Evolutionary conservation across 176 grass and related monocot species (phyloP), one percentile per base, ranked within the genome.

Genomic region (Phyllostachys edulis): DNA sequence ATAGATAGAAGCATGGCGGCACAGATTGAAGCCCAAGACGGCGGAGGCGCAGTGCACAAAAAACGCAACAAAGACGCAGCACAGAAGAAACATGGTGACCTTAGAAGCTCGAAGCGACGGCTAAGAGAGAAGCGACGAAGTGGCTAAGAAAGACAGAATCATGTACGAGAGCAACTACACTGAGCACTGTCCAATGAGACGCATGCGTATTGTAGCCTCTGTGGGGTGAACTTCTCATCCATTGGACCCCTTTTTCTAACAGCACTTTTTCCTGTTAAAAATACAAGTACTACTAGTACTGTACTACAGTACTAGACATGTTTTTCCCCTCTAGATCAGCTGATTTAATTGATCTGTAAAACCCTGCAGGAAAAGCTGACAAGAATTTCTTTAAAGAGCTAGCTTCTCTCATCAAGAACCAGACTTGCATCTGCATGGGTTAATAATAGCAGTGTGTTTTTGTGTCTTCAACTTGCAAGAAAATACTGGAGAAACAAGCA

Each of bases 211-310:
- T 76, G 82, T 67, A 66, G 60, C 69, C 2, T 75, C 63, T 27
- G 55, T 69, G 45, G n/a, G 61, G 81, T 88, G 76, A 90, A 84
- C 62, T 90, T 52, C 16, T 50, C 84, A 87, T 89, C 76, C 84
- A 87, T 82, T 67, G 6, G 27, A 44, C 63, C 5, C 26, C 34
- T 20, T 65, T 63, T 89, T 40, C 17, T 44, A 74, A 85, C 59
- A 47, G 45, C 6, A 13, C 32, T 64, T 84, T 69, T 21, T 59
- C 46, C 24, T 77, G 52, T 51, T 76, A 20, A 66, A 64, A 80
- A 68, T 34, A 63, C 52, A 36, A 27, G 82, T 45, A 84, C 10
- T 62, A 63, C 38, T 20, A n/a, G 38, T 47, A 75, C 20, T 63
- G 34, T 26, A 76, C n/a, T 75, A 57, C 37, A 26, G 69, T 82